Percentiles rank a stretch among this genome's conserved stretches.
phyloP scores from a whole-genome alignment of 192 early-diverging fungal genomes.

The Gryganskiella cystojenkinii region DNA sequence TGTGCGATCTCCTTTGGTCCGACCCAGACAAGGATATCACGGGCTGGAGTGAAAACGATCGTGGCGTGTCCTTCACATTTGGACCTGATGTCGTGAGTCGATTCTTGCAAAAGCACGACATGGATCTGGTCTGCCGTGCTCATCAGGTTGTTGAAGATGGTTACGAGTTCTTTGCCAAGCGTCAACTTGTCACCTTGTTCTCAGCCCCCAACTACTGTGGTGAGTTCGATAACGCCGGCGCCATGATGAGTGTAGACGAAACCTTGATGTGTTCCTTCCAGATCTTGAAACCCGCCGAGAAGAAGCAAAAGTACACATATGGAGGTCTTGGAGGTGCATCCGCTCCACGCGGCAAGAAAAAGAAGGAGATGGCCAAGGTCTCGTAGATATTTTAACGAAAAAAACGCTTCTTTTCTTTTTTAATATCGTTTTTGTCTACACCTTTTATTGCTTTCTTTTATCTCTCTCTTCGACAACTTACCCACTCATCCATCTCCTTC shows the following conservation, averaged over 20 bases:
- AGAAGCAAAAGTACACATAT: conserved; percentile 46
- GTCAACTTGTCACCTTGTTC: conserved; percentile 95
- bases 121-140: conserved; percentile 97
- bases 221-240: conserved; percentile 89
- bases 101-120: conserved; percentile 96
- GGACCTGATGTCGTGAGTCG: conserved; percentile 93
- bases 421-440: too few species aligned
- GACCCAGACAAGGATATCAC: conserved; percentile 97
- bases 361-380: conserved; percentile 37
- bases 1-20: conserved; percentile 97
- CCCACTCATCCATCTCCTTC: too few species aligned
- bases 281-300: conserved; percentile 44
- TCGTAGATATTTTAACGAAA: too few species aligned
- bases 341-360: conserved; percentile 70
- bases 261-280: conserved; percentile 90
- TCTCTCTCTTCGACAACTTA: too few species aligned
- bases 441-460: too few species aligned
- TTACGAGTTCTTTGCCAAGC: conserved; percentile 98
- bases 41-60: conserved; percentile 98
- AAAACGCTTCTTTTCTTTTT: too few species aligned
- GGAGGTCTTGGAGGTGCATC: not conserved
- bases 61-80: conserved; percentile 96
- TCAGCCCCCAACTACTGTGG: conserved; percentile 98
- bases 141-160: conserved; percentile 99
- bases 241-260: conserved; percentile 91